Percentiles rank a stretch among this genome's conserved stretches.
Evolutionary conservation across 2,329 filamentous ascomycete genomes (phyloP).

Genomic region (Paraconiothyrium brasiliense): DNA sequence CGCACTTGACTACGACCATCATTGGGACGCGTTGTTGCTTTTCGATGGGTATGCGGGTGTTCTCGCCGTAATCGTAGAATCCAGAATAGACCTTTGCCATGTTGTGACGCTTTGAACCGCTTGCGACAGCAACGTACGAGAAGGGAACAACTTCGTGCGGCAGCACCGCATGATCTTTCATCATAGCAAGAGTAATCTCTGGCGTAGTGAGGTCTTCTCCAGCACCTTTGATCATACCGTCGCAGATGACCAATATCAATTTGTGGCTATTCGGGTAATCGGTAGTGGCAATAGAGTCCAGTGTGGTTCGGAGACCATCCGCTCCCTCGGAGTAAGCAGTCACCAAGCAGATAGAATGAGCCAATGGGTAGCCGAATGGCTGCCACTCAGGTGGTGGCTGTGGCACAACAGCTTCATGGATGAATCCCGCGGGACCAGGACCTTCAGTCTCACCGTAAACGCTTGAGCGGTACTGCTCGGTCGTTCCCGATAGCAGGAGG

Average conservation of each 20-base stretch:
- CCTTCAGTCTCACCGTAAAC: slow-evolving; percentile 71
- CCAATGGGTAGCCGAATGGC: slow-evolving; percentile 93
- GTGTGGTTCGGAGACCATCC: slow-evolving; percentile 88
- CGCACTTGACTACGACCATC: slow-evolving; percentile 96
- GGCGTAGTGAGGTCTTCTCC: slow-evolving; percentile 88
- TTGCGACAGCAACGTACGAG: slow-evolving; percentile 96
- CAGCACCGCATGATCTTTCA: slow-evolving; percentile 85
- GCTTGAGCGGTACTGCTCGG: slow-evolving; percentile 62
- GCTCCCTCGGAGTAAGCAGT: slow-evolving; percentile 97
- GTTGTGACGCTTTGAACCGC: slow-evolving; percentile 96
- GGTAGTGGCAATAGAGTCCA: slow-evolving; percentile 96
- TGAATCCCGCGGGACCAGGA: slow-evolving; percentile 88
- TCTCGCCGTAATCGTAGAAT: slow-evolving; percentile 93
- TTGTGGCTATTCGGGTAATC: slow-evolving; percentile 99
- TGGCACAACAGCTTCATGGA: slow-evolving; percentile 93
- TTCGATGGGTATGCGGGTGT: slow-evolving; percentile 80
- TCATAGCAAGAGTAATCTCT: slow-evolving; percentile 90
- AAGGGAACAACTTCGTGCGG: slow-evolving; percentile 86
- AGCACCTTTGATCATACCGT: slow-evolving; percentile 96
- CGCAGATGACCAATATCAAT: slow-evolving; percentile 93
- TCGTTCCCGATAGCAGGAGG: slow-evolving; percentile 52
- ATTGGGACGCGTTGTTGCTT: slow-evolving; percentile 98
- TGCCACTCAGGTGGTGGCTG: slow-evolving; percentile 98
- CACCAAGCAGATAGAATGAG: slow-evolving; percentile 91
- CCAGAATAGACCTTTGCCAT: slow-evolving; percentile 99